These are phyloP conservation scores for Lipomyces mesembrius DNA, from an alignment of 805 yeast genomes.

Conservation along the genomic window DNA sequence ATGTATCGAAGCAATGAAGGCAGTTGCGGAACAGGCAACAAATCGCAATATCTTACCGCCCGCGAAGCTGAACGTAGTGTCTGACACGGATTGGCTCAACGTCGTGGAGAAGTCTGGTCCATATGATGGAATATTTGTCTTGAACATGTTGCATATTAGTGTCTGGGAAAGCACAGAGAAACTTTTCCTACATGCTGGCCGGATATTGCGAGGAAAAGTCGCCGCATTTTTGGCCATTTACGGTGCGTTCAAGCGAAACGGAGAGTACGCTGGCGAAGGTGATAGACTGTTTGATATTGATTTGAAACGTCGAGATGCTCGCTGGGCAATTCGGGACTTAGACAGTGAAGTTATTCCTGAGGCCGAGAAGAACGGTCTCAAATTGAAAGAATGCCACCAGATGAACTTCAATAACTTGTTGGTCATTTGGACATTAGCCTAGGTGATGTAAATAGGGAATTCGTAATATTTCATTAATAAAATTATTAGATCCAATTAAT, in stretches of 20 bases:
- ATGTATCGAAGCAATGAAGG: slow-evolving; percentile 31
- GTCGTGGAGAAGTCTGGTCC: slow-evolving; percentile 14
- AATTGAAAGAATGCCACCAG: slow-evolving; percentile 12
- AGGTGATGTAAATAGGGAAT: background rate
- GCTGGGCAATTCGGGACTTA: slow-evolving; percentile 36
- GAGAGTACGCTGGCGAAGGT: slow-evolving; percentile 31
- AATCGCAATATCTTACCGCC: slow-evolving; percentile 22
- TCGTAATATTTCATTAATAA: background rate
- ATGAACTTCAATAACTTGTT: slow-evolving; percentile 28
- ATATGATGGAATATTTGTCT: slow-evolving; percentile 25
- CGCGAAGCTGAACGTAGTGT: slow-evolving; percentile 22
- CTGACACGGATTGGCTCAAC: slow-evolving; percentile 21
- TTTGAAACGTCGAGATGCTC: slow-evolving; percentile 29
- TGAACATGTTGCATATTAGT: slow-evolving; percentile 35
- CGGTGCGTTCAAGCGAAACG: slow-evolving; percentile 34
- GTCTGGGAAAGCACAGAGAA: slow-evolving; percentile 29
- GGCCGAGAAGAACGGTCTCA: slow-evolving; percentile 32
- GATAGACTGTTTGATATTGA: slow-evolving; percentile 28
- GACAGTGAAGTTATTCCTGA: slow-evolving; percentile 33
- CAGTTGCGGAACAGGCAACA: slow-evolving; percentile 5
- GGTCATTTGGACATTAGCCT: slow-evolving; percentile 26
- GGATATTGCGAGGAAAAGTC: slow-evolving; percentile 11
- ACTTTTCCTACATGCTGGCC: slow-evolving; percentile 20
- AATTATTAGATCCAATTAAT: too few species aligned
- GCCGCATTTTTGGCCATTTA: slow-evolving; percentile 29